Conservation (phyloP, 2,329 filamentous ascomycete species). For the Eurotiales sp. region DNA sequence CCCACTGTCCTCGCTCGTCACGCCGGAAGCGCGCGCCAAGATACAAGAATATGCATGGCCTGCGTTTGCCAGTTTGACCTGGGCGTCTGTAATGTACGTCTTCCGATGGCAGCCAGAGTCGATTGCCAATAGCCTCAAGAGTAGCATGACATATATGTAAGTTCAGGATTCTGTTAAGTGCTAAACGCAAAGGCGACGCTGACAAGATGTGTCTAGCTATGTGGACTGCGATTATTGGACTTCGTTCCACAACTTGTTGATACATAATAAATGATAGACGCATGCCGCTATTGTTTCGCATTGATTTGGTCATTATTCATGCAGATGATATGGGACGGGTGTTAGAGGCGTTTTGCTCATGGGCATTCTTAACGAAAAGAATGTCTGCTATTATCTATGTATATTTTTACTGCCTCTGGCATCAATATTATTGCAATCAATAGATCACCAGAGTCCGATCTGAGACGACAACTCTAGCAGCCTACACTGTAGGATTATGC, state of each 20-base stretch:
- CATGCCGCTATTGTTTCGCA: not conserved
- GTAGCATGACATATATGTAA: conserved; percentile 98
- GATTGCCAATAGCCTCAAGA: conserved; percentile 83
- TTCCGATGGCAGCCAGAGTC: conserved; percentile 90
- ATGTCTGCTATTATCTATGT: not conserved
- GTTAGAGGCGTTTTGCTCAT: not conserved
- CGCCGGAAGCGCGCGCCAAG: conserved; percentile 39
- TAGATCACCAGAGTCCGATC: too few relatives aligned
- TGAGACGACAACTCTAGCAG: too few relatives aligned
- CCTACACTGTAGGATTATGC: too few relatives aligned
- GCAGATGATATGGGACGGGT: not conserved
- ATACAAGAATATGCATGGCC: conserved; percentile 80
- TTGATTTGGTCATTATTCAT: not conserved
- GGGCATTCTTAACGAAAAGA: not conserved
- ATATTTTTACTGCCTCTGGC: not conserved
- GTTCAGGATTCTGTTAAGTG: conserved; percentile 27
- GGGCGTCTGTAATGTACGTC: conserved; percentile 92
- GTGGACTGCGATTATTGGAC: conserved; percentile 87
- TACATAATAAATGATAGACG: conserved; percentile 66
- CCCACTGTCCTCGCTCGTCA: conserved; percentile 40
- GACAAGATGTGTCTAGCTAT: conserved; percentile 47
- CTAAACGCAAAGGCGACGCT: conserved; percentile 1
- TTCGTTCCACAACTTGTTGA: conserved; percentile 74
- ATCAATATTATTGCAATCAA: not conserved
- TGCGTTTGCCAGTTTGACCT: conserved; percentile 83